Conservation (phyloP, 768 basidiomycete species). For the Lactifluus pinguis region DNA sequence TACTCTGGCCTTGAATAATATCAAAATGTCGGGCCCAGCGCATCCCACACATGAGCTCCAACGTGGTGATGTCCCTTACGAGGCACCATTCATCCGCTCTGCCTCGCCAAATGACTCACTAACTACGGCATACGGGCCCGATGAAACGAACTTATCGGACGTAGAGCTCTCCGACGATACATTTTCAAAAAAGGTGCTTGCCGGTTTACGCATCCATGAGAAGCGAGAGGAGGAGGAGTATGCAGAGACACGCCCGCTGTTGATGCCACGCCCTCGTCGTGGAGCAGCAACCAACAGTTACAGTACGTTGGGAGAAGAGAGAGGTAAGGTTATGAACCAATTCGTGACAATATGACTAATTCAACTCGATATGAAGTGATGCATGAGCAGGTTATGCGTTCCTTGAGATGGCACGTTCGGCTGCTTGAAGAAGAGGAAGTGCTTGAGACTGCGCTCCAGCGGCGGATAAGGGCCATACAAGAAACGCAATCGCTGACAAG, state of each 20-base stretch:
- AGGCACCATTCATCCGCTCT: slow-evolving; percentile 37
- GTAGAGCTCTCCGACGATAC: slow-evolving; percentile 30
- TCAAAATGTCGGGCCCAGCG: slow-evolving; percentile 6
- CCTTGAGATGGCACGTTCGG: slow-evolving; percentile 30
- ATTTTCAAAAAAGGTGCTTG: slow-evolving; percentile 31
- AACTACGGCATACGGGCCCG: slow-evolving; percentile 38
- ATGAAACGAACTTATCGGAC: slow-evolving; percentile 37
- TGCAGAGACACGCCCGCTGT: slow-evolving; percentile 25
- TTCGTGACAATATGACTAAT: neutral
- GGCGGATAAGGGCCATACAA: slow-evolving; percentile 29
- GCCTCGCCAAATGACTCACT: slow-evolving; percentile 41
- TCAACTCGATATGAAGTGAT: slow-evolving; percentile 24
- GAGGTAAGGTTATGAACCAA: slow-evolving; percentile 24
- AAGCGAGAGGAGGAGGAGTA: slow-evolving; percentile 32
- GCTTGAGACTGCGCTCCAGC: slow-evolving; percentile 32
- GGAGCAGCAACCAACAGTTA: slow-evolving; percentile 22
- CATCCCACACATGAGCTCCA: slow-evolving; percentile 15
- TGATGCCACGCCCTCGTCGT: slow-evolving; percentile 25
- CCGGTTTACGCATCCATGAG: slow-evolving; percentile 28
- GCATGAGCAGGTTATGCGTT: slow-evolving; percentile 31
- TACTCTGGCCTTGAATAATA: no score
- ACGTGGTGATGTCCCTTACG: slow-evolving; percentile 29
- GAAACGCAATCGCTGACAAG: slow-evolving; percentile 30
- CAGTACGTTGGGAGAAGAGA: slow-evolving; percentile 27
- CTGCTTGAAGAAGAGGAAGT: slow-evolving; percentile 37